phyloP scores from a whole-genome alignment of 2,329 filamentous ascomycete species.

The Mycosphaerella arachidis region DNA sequence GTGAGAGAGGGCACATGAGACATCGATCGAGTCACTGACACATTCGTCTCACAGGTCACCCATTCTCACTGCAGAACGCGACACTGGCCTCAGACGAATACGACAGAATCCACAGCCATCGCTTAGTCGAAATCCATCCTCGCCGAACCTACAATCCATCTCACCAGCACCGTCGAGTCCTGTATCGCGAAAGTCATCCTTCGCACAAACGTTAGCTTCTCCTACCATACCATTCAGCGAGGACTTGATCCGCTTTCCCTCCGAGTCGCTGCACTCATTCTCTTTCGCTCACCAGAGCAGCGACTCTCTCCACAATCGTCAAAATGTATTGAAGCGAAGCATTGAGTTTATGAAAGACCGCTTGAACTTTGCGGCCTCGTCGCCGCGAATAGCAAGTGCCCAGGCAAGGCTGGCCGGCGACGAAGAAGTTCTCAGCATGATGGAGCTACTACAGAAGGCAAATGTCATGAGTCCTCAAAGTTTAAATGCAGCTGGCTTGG shows the following conservation, averaged over 20 bases:
- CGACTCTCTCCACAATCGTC: conserved; percentile 82
- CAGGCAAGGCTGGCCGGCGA: conserved; percentile 80
- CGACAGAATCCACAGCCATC: conserved; percentile 64
- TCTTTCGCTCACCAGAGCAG: conserved; percentile 96
- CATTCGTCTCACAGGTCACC: conserved; percentile 59
- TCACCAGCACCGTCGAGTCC: conserved; percentile 60
- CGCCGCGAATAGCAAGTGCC: conserved; percentile 72
- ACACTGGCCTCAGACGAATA: conserved; percentile 77
- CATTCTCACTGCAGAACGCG: conserved; percentile 58
- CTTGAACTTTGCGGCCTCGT: conserved; percentile 72
- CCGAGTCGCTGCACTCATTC: conserved; percentile 95
- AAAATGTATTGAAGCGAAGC: conserved; percentile 87
- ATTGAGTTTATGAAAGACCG: conserved; percentile 96
- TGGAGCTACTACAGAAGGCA: conserved; percentile 78
- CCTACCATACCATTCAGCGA: conserved; percentile 70
- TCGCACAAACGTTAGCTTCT: conserved; percentile 58
- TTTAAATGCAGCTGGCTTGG: conserved; percentile 44
- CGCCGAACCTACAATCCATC: conserved; percentile 75
- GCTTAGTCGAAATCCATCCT: conserved; percentile 57
- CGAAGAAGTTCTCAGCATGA: conserved; percentile 81
- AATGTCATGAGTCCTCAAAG: conserved; percentile 70
- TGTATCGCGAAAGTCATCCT: conserved; percentile 51
- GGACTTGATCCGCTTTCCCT: conserved; percentile 87
- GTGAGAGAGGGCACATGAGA: conserved; percentile 3
- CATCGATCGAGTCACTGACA: conserved; percentile 11